Base-by-base conservation (phyloP, 306 rosid genomes). In the Astragalus membranaceus region DNA sequence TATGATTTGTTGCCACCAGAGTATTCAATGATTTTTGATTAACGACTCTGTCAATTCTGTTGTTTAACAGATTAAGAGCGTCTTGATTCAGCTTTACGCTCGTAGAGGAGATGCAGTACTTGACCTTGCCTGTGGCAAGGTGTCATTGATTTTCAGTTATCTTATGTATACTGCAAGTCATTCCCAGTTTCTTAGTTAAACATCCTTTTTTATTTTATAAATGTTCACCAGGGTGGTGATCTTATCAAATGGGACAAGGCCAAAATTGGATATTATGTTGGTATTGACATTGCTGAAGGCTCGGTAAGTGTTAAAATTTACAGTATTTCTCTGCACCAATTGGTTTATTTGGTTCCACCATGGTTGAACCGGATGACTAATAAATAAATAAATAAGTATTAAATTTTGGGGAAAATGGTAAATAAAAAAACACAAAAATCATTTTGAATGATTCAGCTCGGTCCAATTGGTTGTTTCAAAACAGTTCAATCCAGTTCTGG, bases 161-260 rank as follows among this genome's bases (percentile, higher is more conserved):
- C 32, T 10, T 47, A 73, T 23, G 49, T 36, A 13, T 49, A 32
- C 13, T 32, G 20, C 76, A 60, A 44, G 30, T 35, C 30, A 50
- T 14, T 54, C 48, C 72, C 26, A 56, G 17, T 32, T 63, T 36
- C 20, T 71, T 51, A 8, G 29, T 70, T 64, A 44, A 69, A 55
- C 76, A 29, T 71, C 35, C 36, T 30, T 39, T 29, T 53, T 49
- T 58, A 46, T 44, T 58, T 26, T 33, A 70, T 48, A 61, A 47
- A 32, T 74, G 58, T 58, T 73, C 11, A 51, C 52, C 74, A 94
- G 99, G 99, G 99, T n/a, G 97, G 99, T 54, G 99, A 94, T 82
- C 97, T 94, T 60, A 91, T 94, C 82, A 91, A 94, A 86, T 94
- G 99, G 99, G 99, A 94, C 85, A 94, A 94, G 78, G 96, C 99